phyloP scores from a whole-genome alignment of 768 basidiomycete genomes.

The Termitomyces sp. region DNA sequence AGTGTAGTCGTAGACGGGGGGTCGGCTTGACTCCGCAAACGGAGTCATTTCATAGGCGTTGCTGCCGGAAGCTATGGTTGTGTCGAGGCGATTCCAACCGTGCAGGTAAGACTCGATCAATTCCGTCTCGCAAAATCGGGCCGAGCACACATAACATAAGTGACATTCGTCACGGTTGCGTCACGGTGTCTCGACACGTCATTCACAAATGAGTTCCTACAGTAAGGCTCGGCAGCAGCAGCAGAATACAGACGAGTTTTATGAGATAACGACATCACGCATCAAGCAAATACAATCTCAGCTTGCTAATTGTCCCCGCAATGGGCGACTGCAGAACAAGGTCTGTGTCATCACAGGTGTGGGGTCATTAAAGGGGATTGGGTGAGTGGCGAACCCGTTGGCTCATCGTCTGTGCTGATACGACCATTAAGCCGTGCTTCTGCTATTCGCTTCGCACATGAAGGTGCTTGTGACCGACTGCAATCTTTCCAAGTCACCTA shows the following conservation, averaged over 20 bases:
- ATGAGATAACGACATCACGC: constrained; percentile 57
- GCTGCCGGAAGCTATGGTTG: constrained; percentile 12
- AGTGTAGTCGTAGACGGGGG: constrained; percentile 59
- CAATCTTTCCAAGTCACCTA: not conserved
- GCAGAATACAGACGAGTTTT: constrained; percentile 42
- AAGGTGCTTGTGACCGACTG: constrained; percentile 39
- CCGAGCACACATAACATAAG: not conserved
- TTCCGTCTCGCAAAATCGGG: not conserved
- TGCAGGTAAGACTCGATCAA: not conserved
- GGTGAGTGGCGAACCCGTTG: constrained; percentile 40
- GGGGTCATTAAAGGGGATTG: constrained; percentile 83
- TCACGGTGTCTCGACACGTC: not conserved
- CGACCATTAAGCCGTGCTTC: constrained; percentile 52
- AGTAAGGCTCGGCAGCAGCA: constrained; percentile 22
- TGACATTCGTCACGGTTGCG: not conserved
- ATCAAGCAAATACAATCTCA: constrained; percentile 67
- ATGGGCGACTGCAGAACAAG: constrained; percentile 60
- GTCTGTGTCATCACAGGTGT: constrained; percentile 88
- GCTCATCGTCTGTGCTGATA: not conserved
- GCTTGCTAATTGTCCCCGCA: constrained; percentile 46
- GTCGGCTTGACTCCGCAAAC: constrained; percentile 27
- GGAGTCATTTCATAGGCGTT: constrained; percentile 36
- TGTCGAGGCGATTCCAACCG: not conserved
- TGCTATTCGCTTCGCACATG: constrained; percentile 70
- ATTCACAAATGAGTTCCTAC: constrained; percentile 27